A percentile compares a stretch with the other conserved stretches of the same genome.
Conservation (phyloP, 129 eudicot genomes). For the Tagetes erecta region DNA sequence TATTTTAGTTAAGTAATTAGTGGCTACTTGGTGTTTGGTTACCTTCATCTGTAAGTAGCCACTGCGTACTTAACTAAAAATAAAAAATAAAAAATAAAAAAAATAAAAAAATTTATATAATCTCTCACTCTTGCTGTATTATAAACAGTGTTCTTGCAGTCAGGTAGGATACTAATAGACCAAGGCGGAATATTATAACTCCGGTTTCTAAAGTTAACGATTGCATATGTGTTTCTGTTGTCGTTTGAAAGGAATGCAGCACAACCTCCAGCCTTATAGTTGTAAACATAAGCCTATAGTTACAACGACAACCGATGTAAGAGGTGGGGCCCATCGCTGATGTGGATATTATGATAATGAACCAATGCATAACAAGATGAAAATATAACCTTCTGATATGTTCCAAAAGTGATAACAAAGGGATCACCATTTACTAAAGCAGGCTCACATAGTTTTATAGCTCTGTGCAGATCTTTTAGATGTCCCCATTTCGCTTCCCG, state of each 20-base stretch:
- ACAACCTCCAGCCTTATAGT: constrained; percentile 71
- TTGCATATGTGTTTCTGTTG: constrained; percentile 50
- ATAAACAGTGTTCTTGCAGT: constrained; percentile 78
- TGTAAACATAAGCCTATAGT: constrained; percentile 68
- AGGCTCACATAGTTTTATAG: constrained; percentile 77
- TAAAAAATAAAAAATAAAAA: not conserved
- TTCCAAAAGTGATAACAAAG: constrained; percentile 56
- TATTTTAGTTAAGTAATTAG: too few relatives aligned
- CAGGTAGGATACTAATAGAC: constrained; percentile 93
- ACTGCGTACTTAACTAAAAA: not conserved
- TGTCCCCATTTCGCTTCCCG: constrained; percentile 79
- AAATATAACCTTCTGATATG: constrained; percentile 64
- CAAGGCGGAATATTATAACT: constrained; percentile 78
- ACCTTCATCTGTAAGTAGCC: too few relatives aligned
- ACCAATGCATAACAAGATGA: not conserved
- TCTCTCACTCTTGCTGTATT: constrained; percentile 81
- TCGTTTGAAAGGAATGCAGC: constrained; percentile 84
- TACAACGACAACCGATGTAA: not conserved
- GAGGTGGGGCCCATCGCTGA: constrained; percentile 11
- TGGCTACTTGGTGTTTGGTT: too few relatives aligned
- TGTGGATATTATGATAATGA: not conserved
- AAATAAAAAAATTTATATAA: not conserved
- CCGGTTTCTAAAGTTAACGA: constrained; percentile 48
- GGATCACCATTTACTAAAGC: constrained; percentile 79
- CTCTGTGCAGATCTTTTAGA: constrained; percentile 72